A percentile compares a stretch with the other conserved stretches of the same genome.
Conservation (phyloP, 202 grass and related monocot species). For the Schoenoplectus tabernaemontani region DNA sequence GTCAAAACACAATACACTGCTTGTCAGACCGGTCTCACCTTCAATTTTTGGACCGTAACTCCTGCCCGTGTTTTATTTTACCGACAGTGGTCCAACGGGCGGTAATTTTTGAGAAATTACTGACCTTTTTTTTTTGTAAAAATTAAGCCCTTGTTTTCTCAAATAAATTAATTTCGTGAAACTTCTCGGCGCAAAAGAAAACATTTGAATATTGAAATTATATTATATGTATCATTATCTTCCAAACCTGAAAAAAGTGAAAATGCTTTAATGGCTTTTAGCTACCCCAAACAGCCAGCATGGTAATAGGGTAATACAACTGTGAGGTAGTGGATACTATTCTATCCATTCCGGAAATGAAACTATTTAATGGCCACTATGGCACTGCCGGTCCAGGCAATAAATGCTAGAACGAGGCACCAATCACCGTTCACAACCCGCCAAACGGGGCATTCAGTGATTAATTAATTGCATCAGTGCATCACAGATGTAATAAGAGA, state of each 20-base stretch:
- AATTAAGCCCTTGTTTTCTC: background rate
- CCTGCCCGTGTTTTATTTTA: background rate
- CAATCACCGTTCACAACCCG: background rate
- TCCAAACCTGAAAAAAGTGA: background rate
- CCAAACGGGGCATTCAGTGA: constrained; percentile 1
- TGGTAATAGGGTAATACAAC: background rate
- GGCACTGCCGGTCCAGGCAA: background rate
- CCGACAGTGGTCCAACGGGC: background rate
- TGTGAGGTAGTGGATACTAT: background rate
- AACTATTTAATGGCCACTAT: background rate
- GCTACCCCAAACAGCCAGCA: background rate
- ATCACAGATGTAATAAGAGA: no score
- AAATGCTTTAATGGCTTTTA: background rate
- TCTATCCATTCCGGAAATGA: background rate
- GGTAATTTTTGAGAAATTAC: background rate
- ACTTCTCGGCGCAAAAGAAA: background rate
- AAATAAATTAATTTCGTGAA: background rate
- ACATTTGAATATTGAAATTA: background rate
- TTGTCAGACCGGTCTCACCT: background rate
- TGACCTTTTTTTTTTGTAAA: background rate
- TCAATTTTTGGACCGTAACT: background rate
- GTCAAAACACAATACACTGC: background rate
- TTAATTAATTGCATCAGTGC: no score
- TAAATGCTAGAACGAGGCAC: constrained; percentile 3
- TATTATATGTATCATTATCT: background rate